A percentile compares a stretch with the other conserved stretches of the same genome.
These are phyloP conservation scores for Salix dunnii DNA, from an alignment of 345 rosid species.

Conservation along the genomic window DNA sequence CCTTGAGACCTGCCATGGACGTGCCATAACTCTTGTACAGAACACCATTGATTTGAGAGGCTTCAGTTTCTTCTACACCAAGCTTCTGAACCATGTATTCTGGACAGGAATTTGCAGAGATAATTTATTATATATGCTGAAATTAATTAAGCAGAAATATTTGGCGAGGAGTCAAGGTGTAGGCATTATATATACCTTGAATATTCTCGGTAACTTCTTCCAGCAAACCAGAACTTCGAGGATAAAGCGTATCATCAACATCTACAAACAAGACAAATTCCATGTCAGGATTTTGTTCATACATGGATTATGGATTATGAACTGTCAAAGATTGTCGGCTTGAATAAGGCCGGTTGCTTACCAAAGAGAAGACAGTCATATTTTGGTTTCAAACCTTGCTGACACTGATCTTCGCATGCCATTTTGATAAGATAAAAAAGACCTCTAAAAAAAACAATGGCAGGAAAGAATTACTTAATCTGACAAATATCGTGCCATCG, in stretches of 20 bases:
- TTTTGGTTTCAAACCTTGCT: conserved; percentile 23
- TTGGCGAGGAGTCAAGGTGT: not conserved
- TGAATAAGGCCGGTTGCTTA: conserved; percentile 22
- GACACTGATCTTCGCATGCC: conserved; percentile 12
- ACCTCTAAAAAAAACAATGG: not conserved
- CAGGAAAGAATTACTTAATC: no score
- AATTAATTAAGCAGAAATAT: not conserved
- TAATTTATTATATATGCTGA: not conserved
- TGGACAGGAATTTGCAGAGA: not conserved
- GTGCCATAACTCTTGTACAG: conserved; percentile 23
- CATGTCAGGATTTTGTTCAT: not conserved
- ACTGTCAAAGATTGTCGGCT: not conserved
- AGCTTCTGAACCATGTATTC: conserved; percentile 21
- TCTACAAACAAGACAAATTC: conserved; percentile 36
- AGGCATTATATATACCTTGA: conserved; percentile 38
- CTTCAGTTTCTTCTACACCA: conserved; percentile 10
- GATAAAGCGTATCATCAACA: conserved; percentile 91
- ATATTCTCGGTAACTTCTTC: conserved; percentile 54
- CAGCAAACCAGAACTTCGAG: conserved; percentile 63
- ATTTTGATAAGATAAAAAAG: not conserved
- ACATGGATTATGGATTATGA: not conserved
- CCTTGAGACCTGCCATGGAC: conserved; percentile 28
- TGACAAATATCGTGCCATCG: no score
- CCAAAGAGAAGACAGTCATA: conserved; percentile 83
- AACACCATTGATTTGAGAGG: not conserved